Base-by-base conservation (phyloP, 2,329 filamentous ascomycete genomes). In the Didymella keratinophila region DNA sequence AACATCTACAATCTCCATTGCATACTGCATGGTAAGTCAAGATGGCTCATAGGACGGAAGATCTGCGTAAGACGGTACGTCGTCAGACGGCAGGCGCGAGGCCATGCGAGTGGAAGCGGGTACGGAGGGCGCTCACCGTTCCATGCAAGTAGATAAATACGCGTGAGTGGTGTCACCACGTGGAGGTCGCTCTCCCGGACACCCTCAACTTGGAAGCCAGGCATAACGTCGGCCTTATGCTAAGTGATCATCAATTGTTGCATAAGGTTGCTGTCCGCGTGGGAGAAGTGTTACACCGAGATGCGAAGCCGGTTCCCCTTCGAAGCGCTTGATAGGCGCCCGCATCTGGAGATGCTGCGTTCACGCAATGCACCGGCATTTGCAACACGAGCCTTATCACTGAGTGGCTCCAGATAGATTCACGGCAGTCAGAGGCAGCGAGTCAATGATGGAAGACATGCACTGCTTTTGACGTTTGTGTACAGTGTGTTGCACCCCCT, bases 281-380 rank as follows among this genome's bases (percentile, higher is more conserved):
- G 49, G 39, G 20, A 46, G 11, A 46, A 20, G 34, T 42, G 46
- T 54, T 42, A 54, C 56, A 53, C 56, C 32, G 50, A 50, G 39
- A 42, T 54, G 41, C 41, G 32, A 58, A 20, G 37, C 32, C 32
- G 32, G 56, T 36, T 46, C 32, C 8, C 16, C 34, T 43, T 42
- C 20, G 23, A 44, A 50, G 45, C 56, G 56, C 56, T 45, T 53
- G 50, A 58, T 50, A 54, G 56, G 50, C 56, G 44, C 46, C 56
- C 45, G 53, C 53, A n/a, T 46, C 45, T 32, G 14, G 18, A 45
- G 18, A n/a, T 16, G 41, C 42, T 20, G 39, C 37, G 34, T 42
- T 3, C 16, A 20, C 34, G 45, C 34, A 54, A 43, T 32, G 50
- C 49, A 41, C 42, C 51, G 41, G 50, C 50, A 58, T 41, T 34